Evolutionary conservation across 306 rosid genomes (phyloP).

Genomic region (Calophaca sinica): DNA sequence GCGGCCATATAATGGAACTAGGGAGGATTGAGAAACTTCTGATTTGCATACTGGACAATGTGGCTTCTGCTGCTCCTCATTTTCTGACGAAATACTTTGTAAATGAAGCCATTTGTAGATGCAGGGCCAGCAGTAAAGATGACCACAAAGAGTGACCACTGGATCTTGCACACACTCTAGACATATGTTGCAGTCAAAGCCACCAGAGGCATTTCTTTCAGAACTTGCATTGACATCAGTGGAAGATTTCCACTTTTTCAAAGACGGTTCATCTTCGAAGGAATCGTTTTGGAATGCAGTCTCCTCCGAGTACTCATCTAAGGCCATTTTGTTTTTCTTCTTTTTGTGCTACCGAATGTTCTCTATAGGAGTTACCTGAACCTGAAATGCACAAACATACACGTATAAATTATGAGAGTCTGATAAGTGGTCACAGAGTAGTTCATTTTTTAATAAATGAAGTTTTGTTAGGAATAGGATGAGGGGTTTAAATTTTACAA

Average conservation of each 20-base stretch:
- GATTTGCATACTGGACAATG: constrained; percentile 94
- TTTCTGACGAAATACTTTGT: constrained; percentile 43
- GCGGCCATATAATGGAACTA: constrained; percentile 81
- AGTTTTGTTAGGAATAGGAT: not conserved
- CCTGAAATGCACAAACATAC: constrained; percentile 40
- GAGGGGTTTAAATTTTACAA: constrained; percentile 1
- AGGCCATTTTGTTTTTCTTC: constrained; percentile 46
- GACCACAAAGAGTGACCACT: constrained; percentile 95
- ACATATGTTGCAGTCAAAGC: constrained; percentile 94
- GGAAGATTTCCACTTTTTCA: constrained; percentile 55
- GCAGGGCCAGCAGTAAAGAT: constrained; percentile 98
- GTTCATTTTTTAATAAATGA: not conserved
- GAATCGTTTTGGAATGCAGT: constrained; percentile 40
- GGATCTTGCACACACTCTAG: constrained; percentile 84
- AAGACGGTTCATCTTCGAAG: constrained; percentile 50
- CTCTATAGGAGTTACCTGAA: constrained; percentile 2
- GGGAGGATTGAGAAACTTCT: constrained; percentile 68
- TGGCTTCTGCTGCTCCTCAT: constrained; percentile 45
- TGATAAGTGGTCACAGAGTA: not conserved
- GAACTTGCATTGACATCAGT: constrained; percentile 47
- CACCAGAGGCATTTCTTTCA: constrained; percentile 52
- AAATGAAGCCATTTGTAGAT: constrained; percentile 83
- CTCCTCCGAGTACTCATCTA: constrained; percentile 59
- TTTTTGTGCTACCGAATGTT: constrained; percentile 4
- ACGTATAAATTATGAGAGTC: constrained; percentile 26